Percentiles rank a stretch among this genome's conserved stretches.
These are phyloP conservation scores for Skeletonema menzelii DNA, from an alignment of 108 stramenopile species.

Conservation along the genomic window DNA sequence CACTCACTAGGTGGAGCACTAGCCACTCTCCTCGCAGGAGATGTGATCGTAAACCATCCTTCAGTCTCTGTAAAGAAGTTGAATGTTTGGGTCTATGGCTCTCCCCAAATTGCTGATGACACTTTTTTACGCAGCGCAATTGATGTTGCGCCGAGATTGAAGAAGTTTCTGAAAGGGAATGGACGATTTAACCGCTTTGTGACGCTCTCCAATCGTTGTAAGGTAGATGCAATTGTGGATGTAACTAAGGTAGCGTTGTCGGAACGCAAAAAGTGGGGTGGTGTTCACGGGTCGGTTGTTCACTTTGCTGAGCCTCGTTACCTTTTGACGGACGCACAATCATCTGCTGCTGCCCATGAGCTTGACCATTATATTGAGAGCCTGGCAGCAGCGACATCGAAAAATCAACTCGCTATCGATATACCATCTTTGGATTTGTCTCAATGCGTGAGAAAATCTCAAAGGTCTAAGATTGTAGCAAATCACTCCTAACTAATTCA, in stretches of 20 bases:
- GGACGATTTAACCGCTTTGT: constrained; percentile 30
- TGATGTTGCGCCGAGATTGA: constrained; percentile 18
- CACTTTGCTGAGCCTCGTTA: constrained; percentile 18
- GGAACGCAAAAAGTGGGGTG: constrained; percentile 16
- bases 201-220: constrained; percentile 16
- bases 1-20: constrained; percentile 51
- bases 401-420: background rate
- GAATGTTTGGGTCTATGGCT: constrained; percentile 58
- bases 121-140: constrained; percentile 40
- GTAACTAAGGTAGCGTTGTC: constrained; percentile 11
- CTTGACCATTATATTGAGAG: background rate
- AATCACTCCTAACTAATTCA: background rate
- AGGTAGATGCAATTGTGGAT: constrained; percentile 15
- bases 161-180: constrained; percentile 24
- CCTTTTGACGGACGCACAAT: constrained; percentile 1
- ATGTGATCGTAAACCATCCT: constrained; percentile 43
- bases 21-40: constrained; percentile 45
- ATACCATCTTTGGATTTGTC: background rate
- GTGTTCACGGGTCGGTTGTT: constrained; percentile 25
- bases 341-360: background rate
- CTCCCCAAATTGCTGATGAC: constrained; percentile 50
- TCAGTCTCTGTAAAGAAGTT: constrained; percentile 11
- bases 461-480: background rate
- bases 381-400: background rate
- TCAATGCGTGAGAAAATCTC: background rate